phyloP scores from a whole-genome alignment of 306 rosid genomes.

The Cucurbita moschata region DNA sequence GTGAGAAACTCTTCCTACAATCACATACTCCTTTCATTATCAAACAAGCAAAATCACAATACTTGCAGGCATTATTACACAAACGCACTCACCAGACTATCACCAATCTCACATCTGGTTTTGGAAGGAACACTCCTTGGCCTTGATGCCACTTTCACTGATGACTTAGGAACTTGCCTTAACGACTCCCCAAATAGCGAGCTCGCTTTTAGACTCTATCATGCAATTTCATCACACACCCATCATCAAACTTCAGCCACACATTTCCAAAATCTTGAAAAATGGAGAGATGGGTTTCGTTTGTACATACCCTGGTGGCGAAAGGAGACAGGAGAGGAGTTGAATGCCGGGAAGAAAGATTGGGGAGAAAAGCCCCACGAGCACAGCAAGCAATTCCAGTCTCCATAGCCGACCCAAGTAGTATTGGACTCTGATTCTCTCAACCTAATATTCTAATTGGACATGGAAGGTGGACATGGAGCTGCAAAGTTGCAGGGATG shows the following conservation, averaged over 20 bases:
- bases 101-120: conserved; percentile 78
- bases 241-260: not conserved
- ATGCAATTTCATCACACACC: not conserved
- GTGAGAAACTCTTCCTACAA: conserved; percentile 77
- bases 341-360: conserved; percentile 41
- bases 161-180: conserved; percentile 44
- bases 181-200: conserved; percentile 75
- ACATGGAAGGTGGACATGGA: not conserved
- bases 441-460: conserved; percentile 9
- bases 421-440: not conserved
- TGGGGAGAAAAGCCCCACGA: conserved; percentile 43
- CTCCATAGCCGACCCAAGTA: conserved; percentile 33
- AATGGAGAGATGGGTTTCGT: not conserved
- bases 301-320: conserved; percentile 34
- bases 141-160: conserved; percentile 37
- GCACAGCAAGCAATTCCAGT: conserved; percentile 55
- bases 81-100: conserved; percentile 57
- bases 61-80: not conserved
- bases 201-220: conserved; percentile 64
- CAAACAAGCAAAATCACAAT: not conserved
- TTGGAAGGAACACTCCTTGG: conserved; percentile 28
- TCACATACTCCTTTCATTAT: not conserved
- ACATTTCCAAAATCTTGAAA: not conserved
- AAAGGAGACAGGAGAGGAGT: conserved; percentile 38
- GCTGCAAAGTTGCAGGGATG: conserved; percentile 12